Evolutionary conservation across 2,329 filamentous ascomycete genomes (phyloP).

Genomic region (Elsinoe necatrix): DNA sequence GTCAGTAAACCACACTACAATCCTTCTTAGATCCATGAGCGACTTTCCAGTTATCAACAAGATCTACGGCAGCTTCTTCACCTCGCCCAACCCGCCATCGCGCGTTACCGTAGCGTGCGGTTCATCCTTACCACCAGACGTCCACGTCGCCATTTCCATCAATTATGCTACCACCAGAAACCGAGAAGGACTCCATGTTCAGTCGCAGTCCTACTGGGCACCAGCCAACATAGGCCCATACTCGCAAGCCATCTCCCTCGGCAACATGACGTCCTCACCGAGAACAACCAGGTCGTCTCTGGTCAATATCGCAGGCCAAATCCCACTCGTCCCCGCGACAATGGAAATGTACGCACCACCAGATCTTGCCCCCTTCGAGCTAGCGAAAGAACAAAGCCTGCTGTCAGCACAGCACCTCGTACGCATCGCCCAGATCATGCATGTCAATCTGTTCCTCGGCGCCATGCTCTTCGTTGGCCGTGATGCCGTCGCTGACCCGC

Average conservation of each 20-base stretch:
- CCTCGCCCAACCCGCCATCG: constrained; percentile 70
- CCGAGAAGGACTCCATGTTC: constrained; percentile 65
- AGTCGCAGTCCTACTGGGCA: constrained; percentile 92
- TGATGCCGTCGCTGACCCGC: constrained; percentile 30
- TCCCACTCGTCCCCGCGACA: constrained; percentile 70
- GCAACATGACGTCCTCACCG: constrained; percentile 20
- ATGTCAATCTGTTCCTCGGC: constrained; percentile 65
- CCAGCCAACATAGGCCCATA: constrained; percentile 97
- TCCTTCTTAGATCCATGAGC: constrained; percentile 70
- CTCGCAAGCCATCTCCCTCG: constrained; percentile 69
- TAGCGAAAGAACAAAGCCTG: constrained; percentile 46
- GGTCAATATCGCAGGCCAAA: constrained; percentile 78
- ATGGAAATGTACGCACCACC: constrained; percentile 52
- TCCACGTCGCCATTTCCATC: constrained; percentile 54
- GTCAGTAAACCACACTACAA: constrained; percentile 39
- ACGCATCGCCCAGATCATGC: constrained; percentile 66
- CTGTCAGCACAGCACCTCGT: constrained; percentile 83
- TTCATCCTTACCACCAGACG: constrained; percentile 50
- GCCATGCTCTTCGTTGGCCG: constrained; percentile 65
- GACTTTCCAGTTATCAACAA: constrained; percentile 70
- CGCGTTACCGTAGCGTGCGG: constrained; percentile 77
- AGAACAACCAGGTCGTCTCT: constrained; percentile 24
- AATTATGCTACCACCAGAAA: constrained; percentile 18
- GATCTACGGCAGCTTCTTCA: constrained; percentile 68
- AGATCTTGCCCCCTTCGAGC: constrained; percentile 34